These are phyloP conservation scores for Backusella parvicylindrica DNA, from an alignment of 192 early-diverging fungal species.

Conservation along the genomic window DNA sequence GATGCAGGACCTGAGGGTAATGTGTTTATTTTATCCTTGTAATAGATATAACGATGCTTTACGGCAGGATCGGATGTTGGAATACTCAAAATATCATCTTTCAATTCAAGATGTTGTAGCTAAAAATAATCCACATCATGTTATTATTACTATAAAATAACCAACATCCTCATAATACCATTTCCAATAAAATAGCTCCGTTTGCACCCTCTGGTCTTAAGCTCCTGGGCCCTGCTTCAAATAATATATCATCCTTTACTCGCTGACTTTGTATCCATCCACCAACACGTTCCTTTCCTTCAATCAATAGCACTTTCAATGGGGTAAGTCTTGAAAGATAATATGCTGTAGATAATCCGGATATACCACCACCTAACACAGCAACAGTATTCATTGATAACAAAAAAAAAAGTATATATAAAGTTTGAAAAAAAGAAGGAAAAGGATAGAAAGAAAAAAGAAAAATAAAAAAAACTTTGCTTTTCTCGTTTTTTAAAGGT, in stretches of 20 bases:
- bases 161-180: conserved; percentile 44
- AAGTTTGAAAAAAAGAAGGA: neutral
- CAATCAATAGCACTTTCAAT: conserved; percentile 66
- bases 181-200: conserved; percentile 68
- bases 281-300: conserved; percentile 65
- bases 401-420: neutral
- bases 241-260: conserved; percentile 45
- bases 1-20: conserved; percentile 44
- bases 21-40: conserved; percentile 63
- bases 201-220: conserved; percentile 67
- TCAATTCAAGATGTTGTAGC: conserved; percentile 68
- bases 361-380: conserved; percentile 90
- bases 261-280: conserved; percentile 82
- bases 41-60: conserved; percentile 81
- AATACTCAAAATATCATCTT: conserved; percentile 50
- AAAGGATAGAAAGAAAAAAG: neutral
- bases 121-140: neutral
- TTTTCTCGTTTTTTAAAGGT: too few relatives aligned
- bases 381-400: conserved; percentile 33
- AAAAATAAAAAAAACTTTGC: neutral
- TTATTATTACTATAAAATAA: neutral
- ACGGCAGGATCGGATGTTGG: conserved; percentile 65
- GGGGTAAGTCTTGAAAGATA: conserved; percentile 57
- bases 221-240: conserved; percentile 83
- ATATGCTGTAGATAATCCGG: conserved; percentile 82